Conservation (phyloP, 2,329 filamentous ascomycete genomes). For the Endocalyx cinctus region DNA sequence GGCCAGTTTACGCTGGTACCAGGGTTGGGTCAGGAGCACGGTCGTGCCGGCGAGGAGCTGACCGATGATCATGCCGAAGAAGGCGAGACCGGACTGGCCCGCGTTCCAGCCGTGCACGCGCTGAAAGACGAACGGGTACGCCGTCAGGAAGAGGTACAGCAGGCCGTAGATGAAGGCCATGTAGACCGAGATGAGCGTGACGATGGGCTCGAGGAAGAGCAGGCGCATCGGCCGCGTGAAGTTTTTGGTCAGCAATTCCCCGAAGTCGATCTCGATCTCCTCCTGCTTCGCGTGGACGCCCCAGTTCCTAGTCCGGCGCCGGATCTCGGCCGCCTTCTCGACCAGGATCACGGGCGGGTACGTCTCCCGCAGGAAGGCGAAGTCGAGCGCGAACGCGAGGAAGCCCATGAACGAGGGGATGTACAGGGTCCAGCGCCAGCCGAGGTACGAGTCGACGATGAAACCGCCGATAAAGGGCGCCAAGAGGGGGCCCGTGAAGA, state of each 20-base stretch:
- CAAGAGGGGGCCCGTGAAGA: constrained; percentile 63
- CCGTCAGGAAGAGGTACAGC: constrained; percentile 80
- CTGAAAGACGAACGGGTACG: constrained; percentile 78
- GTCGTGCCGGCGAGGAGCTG: constrained; percentile 62
- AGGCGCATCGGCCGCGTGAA: constrained; percentile 62
- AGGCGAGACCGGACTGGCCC: constrained; percentile 72
- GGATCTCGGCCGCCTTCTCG: constrained; percentile 55
- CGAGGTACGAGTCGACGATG: constrained; percentile 56
- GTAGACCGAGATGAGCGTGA: constrained; percentile 63
- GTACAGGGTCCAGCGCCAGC: constrained; percentile 73
- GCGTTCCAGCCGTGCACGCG: constrained; percentile 64
- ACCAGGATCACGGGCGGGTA: constrained; percentile 65
- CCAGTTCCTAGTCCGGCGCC: constrained; percentile 63
- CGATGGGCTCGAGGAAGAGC: constrained; percentile 65
- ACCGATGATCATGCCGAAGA: constrained; percentile 78
- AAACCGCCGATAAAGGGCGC: constrained; percentile 68
- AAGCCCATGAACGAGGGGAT: constrained; percentile 60
- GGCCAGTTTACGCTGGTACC: constrained; percentile 64
- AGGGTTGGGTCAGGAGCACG: constrained; percentile 59
- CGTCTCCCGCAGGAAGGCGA: constrained; percentile 63
- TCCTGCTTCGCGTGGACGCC: constrained; percentile 68
- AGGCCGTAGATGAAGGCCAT: constrained; percentile 69
- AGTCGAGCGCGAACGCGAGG: constrained; percentile 51
- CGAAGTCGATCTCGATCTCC: constrained; percentile 63
- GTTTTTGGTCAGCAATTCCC: constrained; percentile 61